Evolutionary conservation across 257 asterid genomes (phyloP).

Genomic region (Solanum etuberosum): DNA sequence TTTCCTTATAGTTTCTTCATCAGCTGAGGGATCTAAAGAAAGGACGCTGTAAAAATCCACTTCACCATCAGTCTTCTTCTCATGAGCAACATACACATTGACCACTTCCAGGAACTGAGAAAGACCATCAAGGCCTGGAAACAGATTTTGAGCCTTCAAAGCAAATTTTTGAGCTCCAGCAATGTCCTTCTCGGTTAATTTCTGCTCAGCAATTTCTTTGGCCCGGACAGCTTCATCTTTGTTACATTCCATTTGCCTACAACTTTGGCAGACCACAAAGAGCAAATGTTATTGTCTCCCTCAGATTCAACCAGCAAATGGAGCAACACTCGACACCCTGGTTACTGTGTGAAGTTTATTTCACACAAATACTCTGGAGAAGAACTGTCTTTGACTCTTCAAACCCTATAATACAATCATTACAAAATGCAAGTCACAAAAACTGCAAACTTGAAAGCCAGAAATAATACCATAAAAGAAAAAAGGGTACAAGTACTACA

Average conservation of each 20-base stretch:
- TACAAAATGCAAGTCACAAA: background rate
- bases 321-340: background rate
- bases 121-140: constrained; percentile 55
- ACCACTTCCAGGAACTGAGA: constrained; percentile 42
- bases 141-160: constrained; percentile 44
- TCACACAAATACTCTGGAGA: background rate
- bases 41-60: constrained; percentile 44
- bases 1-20: constrained; percentile 26
- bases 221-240: constrained; percentile 54
- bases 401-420: background rate
- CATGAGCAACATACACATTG: constrained; percentile 26
- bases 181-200: constrained; percentile 36
- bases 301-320: background rate
- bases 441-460: background rate
- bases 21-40: constrained; percentile 33
- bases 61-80: constrained; percentile 38
- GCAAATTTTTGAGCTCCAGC: constrained; percentile 52
- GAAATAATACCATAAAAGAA: background rate
- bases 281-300: background rate
- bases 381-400: background rate
- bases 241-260: constrained; percentile 45
- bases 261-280: background rate
- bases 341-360: background rate
- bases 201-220: constrained; percentile 44
- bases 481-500: background rate